Evolutionary conservation across 805 yeast genomes (phyloP).

Genomic region (Hemisphaericaspora nanyangensis): DNA sequence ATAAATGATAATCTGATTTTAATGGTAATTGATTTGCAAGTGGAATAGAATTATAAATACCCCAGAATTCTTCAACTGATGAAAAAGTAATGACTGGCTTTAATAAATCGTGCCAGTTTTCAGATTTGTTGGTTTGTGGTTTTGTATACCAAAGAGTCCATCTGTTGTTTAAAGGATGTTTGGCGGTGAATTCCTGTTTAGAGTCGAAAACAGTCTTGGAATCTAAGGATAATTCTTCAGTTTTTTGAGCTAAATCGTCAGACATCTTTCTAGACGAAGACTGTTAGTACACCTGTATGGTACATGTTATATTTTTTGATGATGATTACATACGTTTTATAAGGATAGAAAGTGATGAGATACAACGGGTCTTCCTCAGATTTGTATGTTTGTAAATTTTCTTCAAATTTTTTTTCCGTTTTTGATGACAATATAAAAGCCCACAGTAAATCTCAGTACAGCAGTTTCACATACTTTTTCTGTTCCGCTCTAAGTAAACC

Average conservation of each 20-base stretch:
- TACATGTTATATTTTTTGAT: too few relatives aligned
- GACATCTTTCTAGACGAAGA: slow-evolving; percentile 23
- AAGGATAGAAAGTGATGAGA: too few relatives aligned
- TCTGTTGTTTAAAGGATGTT: slow-evolving; percentile 84
- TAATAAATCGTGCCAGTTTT: slow-evolving; percentile 88
- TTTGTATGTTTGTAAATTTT: too few relatives aligned
- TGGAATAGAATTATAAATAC: slow-evolving; percentile 90
- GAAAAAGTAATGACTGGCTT: slow-evolving; percentile 89
- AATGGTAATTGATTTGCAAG: slow-evolving; percentile 85
- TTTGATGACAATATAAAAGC: too few relatives aligned
- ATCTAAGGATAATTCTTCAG: slow-evolving; percentile 41
- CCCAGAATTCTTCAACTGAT: slow-evolving; percentile 99
- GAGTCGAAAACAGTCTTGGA: slow-evolving; percentile 52
- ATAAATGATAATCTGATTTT: slow-evolving; percentile 91
- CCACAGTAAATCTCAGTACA: too few relatives aligned
- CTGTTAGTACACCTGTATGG: too few relatives aligned
- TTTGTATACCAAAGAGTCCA: slow-evolving; percentile 99
- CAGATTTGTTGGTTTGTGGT: slow-evolving; percentile 74
- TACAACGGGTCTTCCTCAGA: too few relatives aligned
- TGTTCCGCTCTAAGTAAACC: too few relatives aligned
- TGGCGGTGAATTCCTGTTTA: slow-evolving; percentile 63
- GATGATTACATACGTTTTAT: too few relatives aligned
- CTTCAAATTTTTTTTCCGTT: too few relatives aligned
- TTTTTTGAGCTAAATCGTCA: slow-evolving; percentile 42
- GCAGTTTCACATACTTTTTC: too few relatives aligned